Percentiles rank a stretch among this genome's conserved stretches.
Evolutionary conservation across 768 basidiomycete genomes (phyloP).

Genomic region (Arthromyces matolae): DNA sequence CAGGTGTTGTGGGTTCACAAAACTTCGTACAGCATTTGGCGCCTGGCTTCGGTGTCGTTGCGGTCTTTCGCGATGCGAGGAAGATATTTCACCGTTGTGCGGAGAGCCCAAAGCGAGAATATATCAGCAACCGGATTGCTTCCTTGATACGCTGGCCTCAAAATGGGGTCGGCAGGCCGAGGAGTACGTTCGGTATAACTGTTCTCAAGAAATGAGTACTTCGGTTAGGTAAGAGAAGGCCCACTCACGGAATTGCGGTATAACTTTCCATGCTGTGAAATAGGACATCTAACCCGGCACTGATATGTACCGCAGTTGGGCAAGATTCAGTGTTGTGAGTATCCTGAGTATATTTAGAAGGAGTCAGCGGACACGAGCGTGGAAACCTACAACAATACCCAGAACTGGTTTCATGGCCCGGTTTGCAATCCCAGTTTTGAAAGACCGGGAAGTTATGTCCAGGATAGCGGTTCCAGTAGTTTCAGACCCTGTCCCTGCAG

Average conservation of each 20-base stretch:
- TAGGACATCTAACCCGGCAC: constrained; percentile 90
- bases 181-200: constrained; percentile 91
- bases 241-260: constrained; percentile 85
- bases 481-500: constrained; percentile 87
- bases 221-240: constrained; percentile 3
- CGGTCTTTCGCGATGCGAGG: constrained; percentile 80
- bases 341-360: constrained; percentile 40
- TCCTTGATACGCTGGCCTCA: constrained; percentile 91
- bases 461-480: constrained; percentile 95
- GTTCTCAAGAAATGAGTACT: background rate
- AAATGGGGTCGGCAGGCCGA: constrained; percentile 84
- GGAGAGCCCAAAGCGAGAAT: constrained; percentile 91
- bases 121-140: constrained; percentile 94
- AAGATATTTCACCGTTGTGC: constrained; percentile 83
- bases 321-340: constrained; percentile 89
- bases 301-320: constrained; percentile 89
- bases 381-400: constrained; percentile 59
- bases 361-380: background rate
- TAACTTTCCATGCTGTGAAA: constrained; percentile 96
- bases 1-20: background rate
- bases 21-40: constrained; percentile 86
- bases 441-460: constrained; percentile 85
- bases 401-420: constrained; percentile 88
- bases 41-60: constrained; percentile 77
- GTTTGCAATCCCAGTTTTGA: constrained; percentile 96